Evolutionary conservation across 441 rosid genomes (phyloP).

Genomic region (Arabidopsis hybrid): DNA sequence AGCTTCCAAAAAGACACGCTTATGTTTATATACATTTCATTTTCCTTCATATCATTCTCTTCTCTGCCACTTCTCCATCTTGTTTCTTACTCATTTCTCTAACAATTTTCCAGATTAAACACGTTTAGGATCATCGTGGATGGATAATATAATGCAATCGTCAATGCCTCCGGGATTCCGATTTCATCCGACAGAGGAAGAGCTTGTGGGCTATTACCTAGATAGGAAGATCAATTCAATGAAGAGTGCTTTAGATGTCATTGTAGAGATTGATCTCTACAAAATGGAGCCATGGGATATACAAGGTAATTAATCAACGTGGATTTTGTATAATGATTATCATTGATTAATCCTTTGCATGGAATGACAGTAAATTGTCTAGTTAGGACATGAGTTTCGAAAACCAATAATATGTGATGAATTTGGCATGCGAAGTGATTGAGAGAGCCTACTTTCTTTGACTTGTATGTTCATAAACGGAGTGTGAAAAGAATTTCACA

Average conservation of each 20-base stretch:
- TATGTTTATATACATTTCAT: constrained; percentile 32
- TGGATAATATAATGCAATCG: constrained; percentile 59
- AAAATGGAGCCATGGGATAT: constrained; percentile 99
- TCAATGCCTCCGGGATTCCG: constrained; percentile 93
- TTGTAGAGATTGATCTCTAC: constrained; percentile 88
- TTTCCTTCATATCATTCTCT: constrained; percentile 25
- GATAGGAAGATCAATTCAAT: constrained; percentile 72
- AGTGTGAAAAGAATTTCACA: constrained; percentile 46
- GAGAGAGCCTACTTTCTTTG: constrained; percentile 47
- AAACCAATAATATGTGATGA: constrained; percentile 14
- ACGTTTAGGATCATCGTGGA: constrained; percentile 13
- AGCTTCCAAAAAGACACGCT: constrained; percentile 39
- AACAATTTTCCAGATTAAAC: constrained; percentile 34
- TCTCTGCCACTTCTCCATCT: constrained; percentile 28
- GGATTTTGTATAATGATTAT: constrained; percentile 12
- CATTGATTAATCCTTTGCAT: constrained; percentile 34
- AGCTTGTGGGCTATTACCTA: constrained; percentile 93
- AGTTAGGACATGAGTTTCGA: constrained; percentile 6
- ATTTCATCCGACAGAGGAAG: constrained; percentile 97
- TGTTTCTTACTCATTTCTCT: constrained; percentile 31
- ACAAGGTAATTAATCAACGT: constrained; percentile 61
- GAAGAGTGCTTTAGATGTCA: constrained; percentile 80
- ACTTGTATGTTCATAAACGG: constrained; percentile 31
- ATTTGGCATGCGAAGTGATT: constrained; percentile 39
- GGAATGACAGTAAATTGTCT: constrained; percentile 20